These are phyloP conservation scores for Moniliophthora roreri DNA, from an alignment of 1,284 basidiomycete genomes.

Conservation along the genomic window DNA sequence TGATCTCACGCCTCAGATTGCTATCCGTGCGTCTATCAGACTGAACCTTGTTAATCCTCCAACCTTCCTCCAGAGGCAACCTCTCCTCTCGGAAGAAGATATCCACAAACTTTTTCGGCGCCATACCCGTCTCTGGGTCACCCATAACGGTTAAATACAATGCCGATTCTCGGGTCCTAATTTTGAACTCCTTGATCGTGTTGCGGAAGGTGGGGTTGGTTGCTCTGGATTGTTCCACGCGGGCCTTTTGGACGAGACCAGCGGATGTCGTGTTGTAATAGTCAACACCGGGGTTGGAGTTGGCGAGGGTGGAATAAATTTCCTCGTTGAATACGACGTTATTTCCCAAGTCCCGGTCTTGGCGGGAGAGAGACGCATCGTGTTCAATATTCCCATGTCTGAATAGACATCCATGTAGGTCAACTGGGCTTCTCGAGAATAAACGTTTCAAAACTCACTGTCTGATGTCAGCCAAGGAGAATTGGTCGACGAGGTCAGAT, in stretches of 20 bases:
- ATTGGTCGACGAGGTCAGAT: constrained; percentile 5
- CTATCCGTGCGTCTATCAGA: not conserved
- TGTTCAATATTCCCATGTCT: constrained; percentile 22
- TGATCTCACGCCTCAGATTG: not conserved
- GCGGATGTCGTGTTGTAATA: constrained; percentile 22
- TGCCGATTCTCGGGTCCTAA: constrained; percentile 16
- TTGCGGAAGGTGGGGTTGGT: constrained; percentile 17
- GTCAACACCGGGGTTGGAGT: constrained; percentile 21
- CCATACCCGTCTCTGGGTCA: constrained; percentile 16
- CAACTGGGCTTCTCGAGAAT: not conserved
- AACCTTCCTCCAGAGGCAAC: constrained; percentile 3
- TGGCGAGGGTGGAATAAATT: constrained; percentile 18
- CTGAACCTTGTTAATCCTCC: not conserved
- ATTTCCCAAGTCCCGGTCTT: constrained; percentile 17
- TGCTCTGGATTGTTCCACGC: constrained; percentile 13
- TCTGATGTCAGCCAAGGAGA: constrained; percentile 13
- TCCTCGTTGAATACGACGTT: constrained; percentile 21
- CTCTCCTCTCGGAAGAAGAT: constrained; percentile 2
- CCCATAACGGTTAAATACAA: constrained; percentile 24
- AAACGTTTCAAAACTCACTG: constrained; percentile 10
- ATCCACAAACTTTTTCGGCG: constrained; percentile 21
- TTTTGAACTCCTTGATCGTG: constrained; percentile 16
- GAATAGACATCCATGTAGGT: not conserved
- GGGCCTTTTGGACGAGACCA: constrained; percentile 13
- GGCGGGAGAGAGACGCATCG: constrained; percentile 20